A percentile compares a stretch with the other conserved stretches of the same genome.
Evolutionary conservation across 164 flowering plant species (phyloP).

Genomic region (Euptelea pleiosperma): DNA sequence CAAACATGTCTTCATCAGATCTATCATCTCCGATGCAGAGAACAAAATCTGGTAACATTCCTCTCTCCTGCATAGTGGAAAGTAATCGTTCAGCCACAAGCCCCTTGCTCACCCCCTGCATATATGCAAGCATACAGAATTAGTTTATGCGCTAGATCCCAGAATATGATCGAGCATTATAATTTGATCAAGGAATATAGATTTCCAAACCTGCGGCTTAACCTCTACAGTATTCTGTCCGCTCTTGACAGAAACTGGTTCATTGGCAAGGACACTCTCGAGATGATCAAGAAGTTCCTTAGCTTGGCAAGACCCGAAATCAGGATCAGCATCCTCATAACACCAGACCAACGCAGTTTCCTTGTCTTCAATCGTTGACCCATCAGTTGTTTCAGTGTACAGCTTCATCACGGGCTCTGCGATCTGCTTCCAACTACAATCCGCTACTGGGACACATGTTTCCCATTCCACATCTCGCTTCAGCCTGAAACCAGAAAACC

Average conservation of each 20-base stretch:
- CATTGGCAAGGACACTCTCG: slow-evolving; percentile 81
- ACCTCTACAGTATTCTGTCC: slow-evolving; percentile 68
- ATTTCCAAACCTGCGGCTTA: slow-evolving; percentile 73
- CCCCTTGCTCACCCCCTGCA: slow-evolving; percentile 85
- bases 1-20: slow-evolving; percentile 84
- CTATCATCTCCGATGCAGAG: slow-evolving; percentile 81
- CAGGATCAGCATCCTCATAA: slow-evolving; percentile 74
- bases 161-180: too few relatives aligned
- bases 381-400: slow-evolving; percentile 78
- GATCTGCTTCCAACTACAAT: slow-evolving; percentile 65
- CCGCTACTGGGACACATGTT: slow-evolving; percentile 47
- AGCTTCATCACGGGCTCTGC: slow-evolving; percentile 70
- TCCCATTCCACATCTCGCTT: slow-evolving; percentile 62
- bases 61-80: slow-evolving; percentile 45
- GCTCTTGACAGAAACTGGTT: slow-evolving; percentile 71
- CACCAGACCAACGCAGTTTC: slow-evolving; percentile 65
- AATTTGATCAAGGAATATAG: too few relatives aligned
- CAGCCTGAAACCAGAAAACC: slow-evolving; percentile 21
- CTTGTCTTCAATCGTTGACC: slow-evolving; percentile 62
- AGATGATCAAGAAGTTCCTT: slow-evolving; percentile 82
- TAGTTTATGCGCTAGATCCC: too few relatives aligned
- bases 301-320: slow-evolving; percentile 79
- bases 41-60: slow-evolving; percentile 56
- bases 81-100: slow-evolving; percentile 57
- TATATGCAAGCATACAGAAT: not conserved